phyloP scores from a whole-genome alignment of 306 rosid genomes.

The Trifolium pratense region DNA sequence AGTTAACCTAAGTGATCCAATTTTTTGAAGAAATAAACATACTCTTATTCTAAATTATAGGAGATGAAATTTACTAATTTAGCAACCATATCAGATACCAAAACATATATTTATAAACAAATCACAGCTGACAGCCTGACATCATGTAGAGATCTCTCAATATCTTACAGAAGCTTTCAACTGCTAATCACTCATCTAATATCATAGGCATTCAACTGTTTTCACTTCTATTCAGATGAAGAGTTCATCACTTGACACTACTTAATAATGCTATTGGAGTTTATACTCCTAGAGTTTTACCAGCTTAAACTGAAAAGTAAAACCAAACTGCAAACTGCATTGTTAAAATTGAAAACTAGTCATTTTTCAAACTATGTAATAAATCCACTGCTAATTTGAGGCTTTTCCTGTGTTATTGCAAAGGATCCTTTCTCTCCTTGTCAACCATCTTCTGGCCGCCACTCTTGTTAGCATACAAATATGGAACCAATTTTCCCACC shows the following conservation, averaged over 20 bases:
- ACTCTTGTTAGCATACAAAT: conserved; percentile 70
- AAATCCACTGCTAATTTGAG: conserved; percentile 6
- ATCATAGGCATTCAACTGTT: background rate
- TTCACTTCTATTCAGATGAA: background rate
- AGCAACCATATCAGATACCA: too few relatives aligned
- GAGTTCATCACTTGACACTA: background rate
- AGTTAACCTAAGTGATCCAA: too few relatives aligned
- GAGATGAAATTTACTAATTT: too few relatives aligned
- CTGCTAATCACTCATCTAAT: too few relatives aligned
- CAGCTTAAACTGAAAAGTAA: background rate
- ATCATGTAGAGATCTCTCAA: too few relatives aligned
- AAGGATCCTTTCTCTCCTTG: conserved; percentile 59
- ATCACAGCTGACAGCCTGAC: too few relatives aligned
- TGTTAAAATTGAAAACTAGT: background rate
- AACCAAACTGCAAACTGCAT: background rate
- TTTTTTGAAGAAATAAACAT: too few relatives aligned
- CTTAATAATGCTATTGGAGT: background rate
- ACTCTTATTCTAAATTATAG: too few relatives aligned
- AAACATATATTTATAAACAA: too few relatives aligned
- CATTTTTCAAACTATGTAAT: background rate
- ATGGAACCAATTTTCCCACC: conserved; percentile 70
- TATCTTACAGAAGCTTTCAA: too few relatives aligned
- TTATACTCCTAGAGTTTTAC: background rate
- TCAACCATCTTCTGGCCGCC: conserved; percentile 53
- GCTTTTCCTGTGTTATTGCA: conserved; percentile 43